Conservation (phyloP, 2,329 filamentous ascomycete species). For the Aspergillus japonicus region DNA sequence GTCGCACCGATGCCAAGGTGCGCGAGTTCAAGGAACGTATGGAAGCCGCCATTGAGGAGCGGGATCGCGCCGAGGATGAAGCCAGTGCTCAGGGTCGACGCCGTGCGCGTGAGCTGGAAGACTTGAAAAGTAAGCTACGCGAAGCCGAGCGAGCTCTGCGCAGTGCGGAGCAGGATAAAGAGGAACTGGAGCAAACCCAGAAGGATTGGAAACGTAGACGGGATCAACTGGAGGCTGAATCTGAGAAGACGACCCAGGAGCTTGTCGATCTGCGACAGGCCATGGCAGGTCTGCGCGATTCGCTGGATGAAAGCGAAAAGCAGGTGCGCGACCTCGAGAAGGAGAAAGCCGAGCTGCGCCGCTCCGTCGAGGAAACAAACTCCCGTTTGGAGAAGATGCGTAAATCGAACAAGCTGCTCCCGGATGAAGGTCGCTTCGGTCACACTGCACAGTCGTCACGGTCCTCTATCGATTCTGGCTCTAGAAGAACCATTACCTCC, state of each 20-base stretch:
- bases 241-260: constrained; percentile 69
- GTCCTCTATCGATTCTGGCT: constrained; percentile 58
- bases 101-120: constrained; percentile 79
- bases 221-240: constrained; percentile 71
- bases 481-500: constrained; percentile 47
- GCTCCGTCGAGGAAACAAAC: constrained; percentile 74
- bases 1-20: constrained; percentile 74
- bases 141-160: constrained; percentile 79
- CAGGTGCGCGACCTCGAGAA: constrained; percentile 81
- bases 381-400: constrained; percentile 75
- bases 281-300: constrained; percentile 73
- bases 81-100: constrained; percentile 73
- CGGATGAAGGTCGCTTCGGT: constrained; percentile 57
- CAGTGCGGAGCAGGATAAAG: constrained; percentile 68
- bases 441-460: constrained; percentile 54
- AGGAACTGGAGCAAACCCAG: constrained; percentile 72
- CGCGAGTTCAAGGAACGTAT: constrained; percentile 86
- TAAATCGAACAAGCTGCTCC: constrained; percentile 62
- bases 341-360: constrained; percentile 72
- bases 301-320: constrained; percentile 82
- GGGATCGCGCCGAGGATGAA: constrained; percentile 90
- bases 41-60: constrained; percentile 88
- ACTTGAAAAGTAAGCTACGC: constrained; percentile 73
- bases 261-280: constrained; percentile 71
- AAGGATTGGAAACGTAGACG: constrained; percentile 71